Evolutionary conservation across 2,329 filamentous ascomycete genomes (phyloP).

Genomic region (Penicillium corylophilum): DNA sequence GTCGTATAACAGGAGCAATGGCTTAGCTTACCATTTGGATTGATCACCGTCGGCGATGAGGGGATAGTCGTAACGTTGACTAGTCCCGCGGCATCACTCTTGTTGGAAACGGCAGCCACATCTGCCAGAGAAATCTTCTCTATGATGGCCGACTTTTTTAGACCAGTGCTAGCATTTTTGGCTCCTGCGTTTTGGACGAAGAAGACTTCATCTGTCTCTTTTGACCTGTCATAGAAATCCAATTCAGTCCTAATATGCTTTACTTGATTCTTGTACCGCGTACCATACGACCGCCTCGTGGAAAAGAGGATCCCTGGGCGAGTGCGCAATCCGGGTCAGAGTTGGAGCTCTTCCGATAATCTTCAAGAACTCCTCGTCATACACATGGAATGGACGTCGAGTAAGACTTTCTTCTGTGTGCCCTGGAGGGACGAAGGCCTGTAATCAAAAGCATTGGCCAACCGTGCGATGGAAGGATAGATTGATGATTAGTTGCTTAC

Average conservation of each 20-base stretch:
- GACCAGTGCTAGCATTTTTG: background rate
- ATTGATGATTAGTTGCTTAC: background rate
- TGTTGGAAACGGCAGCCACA: background rate
- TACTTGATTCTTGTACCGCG: background rate
- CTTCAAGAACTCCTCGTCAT: background rate
- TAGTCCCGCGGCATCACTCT: background rate
- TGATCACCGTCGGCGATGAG: background rate
- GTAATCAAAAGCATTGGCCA: background rate
- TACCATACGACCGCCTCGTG: background rate
- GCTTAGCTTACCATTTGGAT: background rate
- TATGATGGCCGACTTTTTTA: background rate
- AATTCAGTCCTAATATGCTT: background rate
- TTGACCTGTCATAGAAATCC: background rate
- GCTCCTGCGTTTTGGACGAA: conserved; percentile 21
- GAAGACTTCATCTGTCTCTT: conserved; percentile 18
- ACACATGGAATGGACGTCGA: background rate
- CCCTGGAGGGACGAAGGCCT: background rate
- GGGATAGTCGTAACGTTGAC: background rate
- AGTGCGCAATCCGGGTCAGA: background rate
- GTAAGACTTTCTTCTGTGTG: background rate
- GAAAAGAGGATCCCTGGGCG: background rate
- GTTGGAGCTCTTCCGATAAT: background rate
- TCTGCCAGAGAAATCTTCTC: background rate
- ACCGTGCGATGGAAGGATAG: background rate
- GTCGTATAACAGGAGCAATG: background rate